Percentiles rank a stretch among this genome's conserved stretches.
These are phyloP conservation scores for Colletotrichum cereale DNA, from an alignment of 2,329 filamentous ascomycete genomes.

Conservation along the genomic window DNA sequence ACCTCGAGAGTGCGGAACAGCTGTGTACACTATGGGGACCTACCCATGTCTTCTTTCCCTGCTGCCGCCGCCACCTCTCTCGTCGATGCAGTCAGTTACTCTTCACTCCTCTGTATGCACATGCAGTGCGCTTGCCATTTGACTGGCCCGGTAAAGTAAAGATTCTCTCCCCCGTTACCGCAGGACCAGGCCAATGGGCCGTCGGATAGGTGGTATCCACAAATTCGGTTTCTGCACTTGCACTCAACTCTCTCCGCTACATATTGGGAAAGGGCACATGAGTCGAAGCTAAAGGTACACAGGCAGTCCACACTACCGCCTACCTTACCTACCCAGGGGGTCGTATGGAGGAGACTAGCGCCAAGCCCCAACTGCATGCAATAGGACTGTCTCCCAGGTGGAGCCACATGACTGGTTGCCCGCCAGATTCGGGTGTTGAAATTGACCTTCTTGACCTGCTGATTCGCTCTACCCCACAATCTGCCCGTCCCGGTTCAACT, in stretches of 20 bases:
- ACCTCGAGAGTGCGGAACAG: background rate
- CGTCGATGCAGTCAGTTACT: background rate
- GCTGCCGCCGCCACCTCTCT: background rate
- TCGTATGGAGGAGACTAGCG: conserved; percentile 6
- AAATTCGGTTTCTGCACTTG: background rate
- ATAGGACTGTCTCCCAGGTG: conserved; percentile 26
- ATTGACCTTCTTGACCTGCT: conserved; percentile 37
- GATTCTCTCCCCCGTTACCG: background rate
- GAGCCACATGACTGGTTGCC: conserved; percentile 40
- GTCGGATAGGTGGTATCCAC: too few species aligned
- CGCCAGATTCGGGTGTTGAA: conserved; percentile 26
- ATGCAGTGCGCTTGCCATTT: conserved; percentile 7
- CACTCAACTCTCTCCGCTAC: background rate
- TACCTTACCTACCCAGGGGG: too few species aligned
- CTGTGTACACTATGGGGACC: conserved; percentile 2
- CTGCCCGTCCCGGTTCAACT: conserved; percentile 26
- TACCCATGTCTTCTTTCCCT: conserved; percentile 4
- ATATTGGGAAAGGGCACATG: conserved; percentile 8
- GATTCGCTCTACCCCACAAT: conserved; percentile 43
- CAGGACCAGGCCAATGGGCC: background rate
- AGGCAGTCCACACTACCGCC: too few species aligned
- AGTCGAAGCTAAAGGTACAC: conserved; percentile 14
- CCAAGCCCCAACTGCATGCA: conserved; percentile 30
- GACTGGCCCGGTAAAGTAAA: background rate
- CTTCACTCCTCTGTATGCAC: conserved; percentile 4